Evolutionary conservation across 768 basidiomycete genomes (phyloP), one percentile per base, ranked within the genome.

Genomic region (Lanmaoa pseudosensibilis): DNA sequence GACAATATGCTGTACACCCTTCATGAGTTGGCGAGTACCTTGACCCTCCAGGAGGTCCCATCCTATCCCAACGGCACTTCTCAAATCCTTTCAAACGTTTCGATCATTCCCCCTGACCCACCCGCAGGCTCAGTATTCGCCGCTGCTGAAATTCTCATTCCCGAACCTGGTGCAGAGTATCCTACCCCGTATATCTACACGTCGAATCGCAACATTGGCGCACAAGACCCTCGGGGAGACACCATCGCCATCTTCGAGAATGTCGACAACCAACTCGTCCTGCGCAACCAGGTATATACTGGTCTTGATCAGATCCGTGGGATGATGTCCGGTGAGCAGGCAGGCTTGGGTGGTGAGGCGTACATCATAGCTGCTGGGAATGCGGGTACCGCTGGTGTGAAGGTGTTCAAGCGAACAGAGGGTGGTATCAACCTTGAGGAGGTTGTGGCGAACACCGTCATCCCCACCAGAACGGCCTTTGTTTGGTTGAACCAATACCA

Each of bases 71-170:
- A 82, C 56, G 77, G 78, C 55, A 77, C 80, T 15, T 77, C 80
- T 16, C 77, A 78, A 48, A 78, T 83, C 54, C 72, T 84, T 55
- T 77, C 80, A 2, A 78, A 71, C 38, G 76, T 78, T 27, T 79
- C 80, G 21, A 83, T 81, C 65, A 59, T 82, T 21, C 77, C 79
- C 21, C 73, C 73, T 0, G 69, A 76, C 69, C 64, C 69, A 69
- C 73, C 77, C 27, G 46, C 76, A 59, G 55, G 69, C 59, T 61
- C 78, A 34, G 52, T 64, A 57, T 85, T 79, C 64, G 65, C 80
- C 11, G 86, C 80, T 1, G 86, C 75, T 10, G 87, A 88, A 62
- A 80, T 89, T 60, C 78, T 88, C 44, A 80, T 87, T 56, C 82
- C 87, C 0, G 58, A 75, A 15, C 74, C 78, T 2, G 78, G 78